Evolutionary conservation across 2,329 filamentous ascomycete species (phyloP), one percentile per base, ranked within the genome.

Genomic region (Colletotrichum abscissum): DNA sequence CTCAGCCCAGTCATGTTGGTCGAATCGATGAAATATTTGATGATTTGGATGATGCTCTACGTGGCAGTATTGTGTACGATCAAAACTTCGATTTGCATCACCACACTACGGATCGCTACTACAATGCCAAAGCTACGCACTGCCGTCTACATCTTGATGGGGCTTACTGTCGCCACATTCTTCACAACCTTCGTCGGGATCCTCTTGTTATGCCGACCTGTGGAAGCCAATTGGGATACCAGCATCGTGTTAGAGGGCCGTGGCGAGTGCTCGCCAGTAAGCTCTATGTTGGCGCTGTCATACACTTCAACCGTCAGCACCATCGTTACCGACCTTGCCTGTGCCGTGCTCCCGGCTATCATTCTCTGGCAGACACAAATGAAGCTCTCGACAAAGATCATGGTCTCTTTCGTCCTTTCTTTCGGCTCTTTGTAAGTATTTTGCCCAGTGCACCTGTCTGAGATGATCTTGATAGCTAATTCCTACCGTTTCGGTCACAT

Each of bases 71-170:
- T 79, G 12, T 73, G 76, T n/a, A 59, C 76, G 9, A 73, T 79
- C 73, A 79, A 79, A 57, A 80, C 81, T 24, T 84, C 82, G 16
- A 80, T 78, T 76, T 83, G 83, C 58, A 77, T 80, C 22, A 80
- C 78, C 28, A 80, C 82, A 0, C 78, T 82, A n/a, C 77, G 83
- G 1, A 84, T 69, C 24, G 76, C 77, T 33, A 82, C 64, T 0
- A 78, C 79, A 1, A 52, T 75, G 63, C 70, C 58, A 14, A 59
- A 9, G 26, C 69, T 77, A 49, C 76, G 77, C 28, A 69, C 76
- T 24, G 75, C 76, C 26, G 75, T 78, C 16, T 77, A 75, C 62
- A n/a, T 69, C 22, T 69, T 70, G 0, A 75, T 74, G 0, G 76
- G 75, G 3, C 72, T 78, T 5, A 76, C 73, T 28, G 68, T 73